phyloP scores from a whole-genome alignment of 2,329 filamentous ascomycete species.

The Nemania serpens region DNA sequence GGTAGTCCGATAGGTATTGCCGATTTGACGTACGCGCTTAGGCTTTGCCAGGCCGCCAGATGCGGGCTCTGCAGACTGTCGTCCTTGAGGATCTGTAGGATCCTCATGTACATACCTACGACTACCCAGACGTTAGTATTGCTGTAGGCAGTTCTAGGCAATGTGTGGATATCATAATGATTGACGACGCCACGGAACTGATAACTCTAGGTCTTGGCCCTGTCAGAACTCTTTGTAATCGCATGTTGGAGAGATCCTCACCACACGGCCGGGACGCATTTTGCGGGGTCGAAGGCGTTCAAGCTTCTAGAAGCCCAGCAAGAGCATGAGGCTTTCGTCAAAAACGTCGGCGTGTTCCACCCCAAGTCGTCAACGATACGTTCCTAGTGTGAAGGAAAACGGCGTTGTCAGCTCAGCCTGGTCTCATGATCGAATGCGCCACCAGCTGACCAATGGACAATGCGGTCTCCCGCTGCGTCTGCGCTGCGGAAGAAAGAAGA shows the following conservation, averaged over 20 bases:
- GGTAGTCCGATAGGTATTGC: not conserved
- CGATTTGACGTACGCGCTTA: not conserved
- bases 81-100: conserved; percentile 11
- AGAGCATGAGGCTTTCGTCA: conserved; percentile 1
- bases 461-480: conserved; percentile 22
- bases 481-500: conserved; percentile 19
- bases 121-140: not conserved
- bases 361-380: not conserved
- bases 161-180: not conserved
- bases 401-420: conserved; percentile 18
- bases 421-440: conserved; percentile 21
- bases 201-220: not conserved
- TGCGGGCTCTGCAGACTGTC: conserved; percentile 4
- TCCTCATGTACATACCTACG: not conserved
- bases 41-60: not conserved
- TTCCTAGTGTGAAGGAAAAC: not conserved
- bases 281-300: conserved; percentile 17
- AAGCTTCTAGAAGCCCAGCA: conserved; percentile 30
- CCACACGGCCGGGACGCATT: conserved; percentile 10
- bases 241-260: conserved; percentile 1
- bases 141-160: too few species aligned
- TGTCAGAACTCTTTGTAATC: not conserved
- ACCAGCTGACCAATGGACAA: conserved; percentile 28
- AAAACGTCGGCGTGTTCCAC: conserved; percentile 4
- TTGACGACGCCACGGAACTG: not conserved